phyloP scores from a whole-genome alignment of 2,329 filamentous ascomycete species.

The Fusarium sarcochroum region DNA sequence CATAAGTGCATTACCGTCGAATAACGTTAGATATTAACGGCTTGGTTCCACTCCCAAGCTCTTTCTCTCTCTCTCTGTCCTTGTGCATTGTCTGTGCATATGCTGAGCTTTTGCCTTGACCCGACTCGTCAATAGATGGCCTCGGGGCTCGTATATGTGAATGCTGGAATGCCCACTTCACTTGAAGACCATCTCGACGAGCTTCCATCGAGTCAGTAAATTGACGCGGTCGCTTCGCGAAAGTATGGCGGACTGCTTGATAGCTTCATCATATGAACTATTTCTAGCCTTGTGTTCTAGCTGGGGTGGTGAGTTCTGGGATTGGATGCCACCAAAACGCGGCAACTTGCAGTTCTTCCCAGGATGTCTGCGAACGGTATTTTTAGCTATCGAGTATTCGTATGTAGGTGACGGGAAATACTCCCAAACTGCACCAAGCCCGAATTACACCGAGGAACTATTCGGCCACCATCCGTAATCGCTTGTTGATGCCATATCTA shows the following conservation, averaged over 20 bases:
- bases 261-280: constrained; percentile 13
- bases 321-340: constrained; percentile 40
- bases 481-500: constrained; percentile 3
- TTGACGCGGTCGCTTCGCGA: not conserved
- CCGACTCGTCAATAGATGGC: not conserved
- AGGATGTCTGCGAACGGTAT: constrained; percentile 11
- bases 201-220: constrained; percentile 7
- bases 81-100: constrained; percentile 24
- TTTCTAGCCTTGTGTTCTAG: constrained; percentile 25
- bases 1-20: constrained; percentile 15
- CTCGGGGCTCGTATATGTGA: constrained; percentile 1
- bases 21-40: constrained; percentile 14
- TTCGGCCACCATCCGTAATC: constrained; percentile 14
- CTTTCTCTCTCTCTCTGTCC: constrained; percentile 12
- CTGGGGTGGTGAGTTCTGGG: constrained; percentile 26
- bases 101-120: constrained; percentile 10
- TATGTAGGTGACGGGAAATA: not conserved
- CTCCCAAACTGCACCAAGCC: not conserved
- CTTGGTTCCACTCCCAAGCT: constrained; percentile 25
- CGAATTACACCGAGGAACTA: constrained; percentile 5
- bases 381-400: constrained; percentile 14
- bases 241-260: not conserved
- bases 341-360: constrained; percentile 21
- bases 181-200: constrained; percentile 4
- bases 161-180: constrained; percentile 17